phyloP scores from a whole-genome alignment of 305 asterid species.

The Caryopteris hybrid region DNA sequence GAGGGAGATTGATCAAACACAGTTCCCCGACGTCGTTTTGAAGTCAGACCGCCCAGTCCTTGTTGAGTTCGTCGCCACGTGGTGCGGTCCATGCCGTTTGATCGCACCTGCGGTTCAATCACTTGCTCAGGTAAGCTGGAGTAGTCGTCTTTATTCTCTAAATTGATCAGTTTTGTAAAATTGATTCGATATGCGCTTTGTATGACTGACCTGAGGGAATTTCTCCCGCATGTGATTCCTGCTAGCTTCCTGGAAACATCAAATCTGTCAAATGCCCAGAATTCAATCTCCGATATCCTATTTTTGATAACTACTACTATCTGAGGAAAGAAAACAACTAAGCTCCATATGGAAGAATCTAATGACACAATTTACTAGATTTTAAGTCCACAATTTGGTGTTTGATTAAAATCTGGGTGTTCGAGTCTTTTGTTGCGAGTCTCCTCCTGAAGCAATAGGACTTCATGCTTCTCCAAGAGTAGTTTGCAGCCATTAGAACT shows the following conservation, averaged over 20 bases:
- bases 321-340: not conserved
- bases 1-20: constrained; percentile 45
- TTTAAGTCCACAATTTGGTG: not conserved
- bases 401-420: not conserved
- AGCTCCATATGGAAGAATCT: not conserved
- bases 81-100: constrained; percentile 98
- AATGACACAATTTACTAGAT: not conserved
- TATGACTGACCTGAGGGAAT: not conserved
- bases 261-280: not conserved
- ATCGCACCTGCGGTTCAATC: constrained; percentile 67
- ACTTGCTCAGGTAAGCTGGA: constrained; percentile 56
- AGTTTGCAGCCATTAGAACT: not conserved
- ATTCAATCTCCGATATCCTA: no score
- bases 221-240: not conserved
- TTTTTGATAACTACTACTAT: not conserved
- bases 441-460: not conserved
- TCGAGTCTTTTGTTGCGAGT: not conserved
- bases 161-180: not conserved
- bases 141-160: not conserved
- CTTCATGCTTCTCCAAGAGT: not conserved
- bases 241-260: not conserved
- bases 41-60: constrained; percentile 79
- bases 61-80: constrained; percentile 85
- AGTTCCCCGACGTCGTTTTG: constrained; percentile 67
- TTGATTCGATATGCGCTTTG: not conserved